Evolutionary conservation across 495 filamentous ascomycete genomes (phyloP).

Genomic region (Sordaria brevicollis): DNA sequence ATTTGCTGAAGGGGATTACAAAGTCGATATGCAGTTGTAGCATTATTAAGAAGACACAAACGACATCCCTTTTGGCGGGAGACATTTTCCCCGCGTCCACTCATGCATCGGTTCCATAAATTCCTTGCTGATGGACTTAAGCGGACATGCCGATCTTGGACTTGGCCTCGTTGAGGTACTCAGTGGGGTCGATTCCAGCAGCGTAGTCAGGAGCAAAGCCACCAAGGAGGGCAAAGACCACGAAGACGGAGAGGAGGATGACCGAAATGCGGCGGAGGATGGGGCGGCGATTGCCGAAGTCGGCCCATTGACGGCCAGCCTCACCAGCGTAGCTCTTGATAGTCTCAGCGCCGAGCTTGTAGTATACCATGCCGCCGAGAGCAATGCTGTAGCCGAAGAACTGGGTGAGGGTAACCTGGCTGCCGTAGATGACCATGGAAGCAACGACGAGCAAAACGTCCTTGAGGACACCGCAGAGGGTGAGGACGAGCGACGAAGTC

Average conservation of each 20-base stretch:
- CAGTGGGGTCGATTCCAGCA: slow-evolving; percentile 35
- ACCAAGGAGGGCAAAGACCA: slow-evolving; percentile 59
- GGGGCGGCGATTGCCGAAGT: slow-evolving; percentile 69
- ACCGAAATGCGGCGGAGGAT: slow-evolving; percentile 65
- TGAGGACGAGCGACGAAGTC: slow-evolving; percentile 92
- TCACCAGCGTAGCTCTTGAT: slow-evolving; percentile 69
- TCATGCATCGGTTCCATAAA: not conserved
- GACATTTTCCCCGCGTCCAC: not conserved
- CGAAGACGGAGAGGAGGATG: slow-evolving; percentile 44
- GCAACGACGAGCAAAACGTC: slow-evolving; percentile 89
- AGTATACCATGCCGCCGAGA: slow-evolving; percentile 84
- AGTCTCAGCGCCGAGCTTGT: slow-evolving; percentile 86
- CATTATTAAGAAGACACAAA: not conserved
- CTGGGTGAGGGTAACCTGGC: slow-evolving; percentile 70
- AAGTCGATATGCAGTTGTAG: not conserved
- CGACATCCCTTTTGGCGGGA: not conserved
- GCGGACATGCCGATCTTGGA: slow-evolving; percentile 33
- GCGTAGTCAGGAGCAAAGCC: slow-evolving; percentile 39
- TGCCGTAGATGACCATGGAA: slow-evolving; percentile 84
- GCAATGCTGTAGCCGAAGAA: slow-evolving; percentile 93
- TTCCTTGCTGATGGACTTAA: slow-evolving; percentile 10
- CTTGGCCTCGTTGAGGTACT: slow-evolving; percentile 35
- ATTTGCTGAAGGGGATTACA: not conserved
- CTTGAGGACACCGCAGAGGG: slow-evolving; percentile 95
- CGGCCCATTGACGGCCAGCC: slow-evolving; percentile 66